A percentile compares a stretch with the other conserved stretches of the same genome.
Evolutionary conservation across 176 grass and related monocot species (phyloP).

Genomic region (Oryza meridionalis): DNA sequence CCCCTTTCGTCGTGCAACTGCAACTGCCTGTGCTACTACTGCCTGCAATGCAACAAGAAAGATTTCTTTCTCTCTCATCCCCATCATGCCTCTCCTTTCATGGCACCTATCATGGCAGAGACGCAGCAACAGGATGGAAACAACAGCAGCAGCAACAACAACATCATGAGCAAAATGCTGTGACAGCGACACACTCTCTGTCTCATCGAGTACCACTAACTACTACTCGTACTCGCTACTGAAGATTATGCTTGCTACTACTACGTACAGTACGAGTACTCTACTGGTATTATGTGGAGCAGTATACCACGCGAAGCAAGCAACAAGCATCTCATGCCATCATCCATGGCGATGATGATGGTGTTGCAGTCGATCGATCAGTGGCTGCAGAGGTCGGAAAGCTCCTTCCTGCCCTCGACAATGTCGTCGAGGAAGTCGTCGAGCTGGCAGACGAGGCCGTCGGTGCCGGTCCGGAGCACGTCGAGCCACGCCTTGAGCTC

Average conservation of each 20-base stretch:
- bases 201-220: no score
- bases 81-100: conserved; percentile 52
- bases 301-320: conserved; percentile 25
- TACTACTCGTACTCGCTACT: no score
- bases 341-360: not conserved
- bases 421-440: conserved; percentile 99
- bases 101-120: conserved; percentile 51
- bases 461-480: conserved; percentile 82
- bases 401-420: conserved; percentile 96
- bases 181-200: not conserved
- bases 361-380: conserved; percentile 29
- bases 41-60: not conserved
- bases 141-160: not conserved
- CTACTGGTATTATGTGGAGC: not conserved
- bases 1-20: conserved; percentile 56
- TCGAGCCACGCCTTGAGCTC: conserved; percentile 76
- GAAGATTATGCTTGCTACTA: not conserved
- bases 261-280: conserved; percentile 4
- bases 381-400: conserved; percentile 95
- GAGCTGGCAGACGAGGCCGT: conserved; percentile 77
- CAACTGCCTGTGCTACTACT: conserved; percentile 31
- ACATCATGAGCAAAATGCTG: conserved; percentile 54
- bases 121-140: conserved; percentile 25
- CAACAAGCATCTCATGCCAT: not conserved
- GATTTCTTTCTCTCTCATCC: conserved; percentile 11